Percentiles rank a stretch among this genome's conserved stretches.
Conservation (phyloP, 345 rosid species). For the Gossypium thurberi region DNA sequence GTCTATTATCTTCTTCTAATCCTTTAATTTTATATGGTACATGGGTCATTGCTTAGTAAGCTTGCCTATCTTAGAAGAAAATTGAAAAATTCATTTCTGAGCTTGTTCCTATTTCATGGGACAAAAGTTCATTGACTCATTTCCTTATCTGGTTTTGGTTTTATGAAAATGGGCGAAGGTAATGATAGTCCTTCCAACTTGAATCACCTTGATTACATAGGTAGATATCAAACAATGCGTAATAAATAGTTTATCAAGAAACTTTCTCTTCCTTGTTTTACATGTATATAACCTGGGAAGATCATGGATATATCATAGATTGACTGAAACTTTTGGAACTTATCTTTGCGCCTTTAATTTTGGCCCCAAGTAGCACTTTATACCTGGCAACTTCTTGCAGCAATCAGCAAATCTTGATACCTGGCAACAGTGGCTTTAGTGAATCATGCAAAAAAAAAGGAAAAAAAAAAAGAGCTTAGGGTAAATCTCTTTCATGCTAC, state of each 20-base stretch:
- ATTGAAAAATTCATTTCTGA: not conserved
- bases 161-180: not conserved
- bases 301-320: not conserved
- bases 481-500: not conserved
- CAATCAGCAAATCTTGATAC: not conserved
- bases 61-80: not conserved
- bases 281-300: not conserved
- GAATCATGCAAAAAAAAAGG: not conserved
- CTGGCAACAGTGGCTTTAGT: not conserved
- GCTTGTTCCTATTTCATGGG: not conserved
- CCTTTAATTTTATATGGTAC: not conserved
- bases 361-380: not conserved
- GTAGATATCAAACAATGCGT: not conserved
- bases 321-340: not conserved
- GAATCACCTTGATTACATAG: not conserved
- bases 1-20: not conserved
- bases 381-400: not conserved
- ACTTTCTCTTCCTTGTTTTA: not conserved
- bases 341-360: not conserved
- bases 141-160: not conserved
- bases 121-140: not conserved
- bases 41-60: not conserved
- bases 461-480: not conserved
- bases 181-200: not conserved
- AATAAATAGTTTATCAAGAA: not conserved